phyloP scores from a whole-genome alignment of 225 moss, liverwort and hornwort species.

The Straminergon stramineum region DNA sequence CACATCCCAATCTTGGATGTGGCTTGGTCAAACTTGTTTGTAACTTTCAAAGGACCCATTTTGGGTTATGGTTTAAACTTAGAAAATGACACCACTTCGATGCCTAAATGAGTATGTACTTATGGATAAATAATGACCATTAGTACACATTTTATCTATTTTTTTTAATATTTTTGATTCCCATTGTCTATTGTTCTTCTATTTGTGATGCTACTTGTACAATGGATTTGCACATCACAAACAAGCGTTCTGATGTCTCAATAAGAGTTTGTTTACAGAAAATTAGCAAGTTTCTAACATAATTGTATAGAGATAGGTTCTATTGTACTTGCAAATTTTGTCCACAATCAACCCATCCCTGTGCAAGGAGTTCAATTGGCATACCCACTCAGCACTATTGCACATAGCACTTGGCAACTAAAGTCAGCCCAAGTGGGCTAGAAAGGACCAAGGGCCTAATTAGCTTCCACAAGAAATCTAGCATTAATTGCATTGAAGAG shows the following conservation, averaged over 20 bases:
- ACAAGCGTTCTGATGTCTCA: background rate
- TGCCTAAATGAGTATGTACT: background rate
- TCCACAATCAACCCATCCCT: no score
- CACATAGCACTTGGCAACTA: no score
- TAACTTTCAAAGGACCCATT: background rate
- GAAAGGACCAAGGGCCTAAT: no score
- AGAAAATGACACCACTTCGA: background rate
- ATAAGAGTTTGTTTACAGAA: no score
- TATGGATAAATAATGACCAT: background rate
- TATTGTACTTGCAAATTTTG: no score
- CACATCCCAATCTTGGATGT: background rate
- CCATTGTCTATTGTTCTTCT: background rate
- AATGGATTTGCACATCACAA: background rate
- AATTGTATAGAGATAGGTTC: no score
- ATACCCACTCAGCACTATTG: fast-evolving
- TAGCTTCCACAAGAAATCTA: no score
- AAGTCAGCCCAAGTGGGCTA: no score
- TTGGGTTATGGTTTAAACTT: background rate
- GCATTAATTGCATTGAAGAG: no score
- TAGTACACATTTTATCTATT: background rate
- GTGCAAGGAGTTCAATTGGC: no score
- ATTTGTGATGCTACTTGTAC: background rate
- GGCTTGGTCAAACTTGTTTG: background rate
- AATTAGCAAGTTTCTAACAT: no score
- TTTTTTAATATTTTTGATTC: background rate